A percentile compares a stretch with the other conserved stretches of the same genome.
Evolutionary conservation across 495 filamentous ascomycete genomes (phyloP).

Genomic region (Penicillium angulare): DNA sequence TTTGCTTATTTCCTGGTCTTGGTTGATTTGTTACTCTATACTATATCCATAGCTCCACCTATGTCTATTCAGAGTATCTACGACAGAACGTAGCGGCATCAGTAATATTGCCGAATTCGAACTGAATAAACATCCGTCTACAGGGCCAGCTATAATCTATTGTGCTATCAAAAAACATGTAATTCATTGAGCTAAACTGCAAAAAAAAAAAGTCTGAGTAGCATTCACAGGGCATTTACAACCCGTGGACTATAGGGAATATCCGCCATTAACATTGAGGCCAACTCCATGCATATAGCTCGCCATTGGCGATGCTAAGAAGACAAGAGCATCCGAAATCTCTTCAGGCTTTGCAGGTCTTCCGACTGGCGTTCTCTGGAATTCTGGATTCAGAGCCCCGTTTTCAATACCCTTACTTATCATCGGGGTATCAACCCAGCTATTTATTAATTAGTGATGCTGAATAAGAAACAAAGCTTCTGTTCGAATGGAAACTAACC

Average conservation of each 20-base stretch:
- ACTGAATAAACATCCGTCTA: too few relatives aligned
- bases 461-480: too few relatives aligned
- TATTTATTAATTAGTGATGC: slow-evolving; percentile 14
- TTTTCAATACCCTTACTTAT: neutral
- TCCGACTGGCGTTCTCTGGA: slow-evolving; percentile 28
- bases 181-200: too few relatives aligned
- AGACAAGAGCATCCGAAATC: slow-evolving; percentile 65
- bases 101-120: too few relatives aligned
- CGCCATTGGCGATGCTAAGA: slow-evolving; percentile 51
- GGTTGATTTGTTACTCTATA: neutral
- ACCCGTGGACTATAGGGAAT: neutral
- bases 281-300: slow-evolving; percentile 36
- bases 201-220: too few relatives aligned
- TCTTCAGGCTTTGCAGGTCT: slow-evolving; percentile 60
- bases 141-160: too few relatives aligned
- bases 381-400: neutral
- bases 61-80: too few relatives aligned
- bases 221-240: too few relatives aligned
- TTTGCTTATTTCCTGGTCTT: neutral
- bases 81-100: too few relatives aligned
- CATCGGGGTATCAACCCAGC: neutral
- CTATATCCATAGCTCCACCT: too few relatives aligned
- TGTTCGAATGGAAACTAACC: slow-evolving; percentile 27
- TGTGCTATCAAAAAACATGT: too few relatives aligned
- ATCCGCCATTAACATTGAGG: slow-evolving; percentile 11